Base-by-base conservation (phyloP, 2,329 filamentous ascomycete species). In the Calonectria crousiana region DNA sequence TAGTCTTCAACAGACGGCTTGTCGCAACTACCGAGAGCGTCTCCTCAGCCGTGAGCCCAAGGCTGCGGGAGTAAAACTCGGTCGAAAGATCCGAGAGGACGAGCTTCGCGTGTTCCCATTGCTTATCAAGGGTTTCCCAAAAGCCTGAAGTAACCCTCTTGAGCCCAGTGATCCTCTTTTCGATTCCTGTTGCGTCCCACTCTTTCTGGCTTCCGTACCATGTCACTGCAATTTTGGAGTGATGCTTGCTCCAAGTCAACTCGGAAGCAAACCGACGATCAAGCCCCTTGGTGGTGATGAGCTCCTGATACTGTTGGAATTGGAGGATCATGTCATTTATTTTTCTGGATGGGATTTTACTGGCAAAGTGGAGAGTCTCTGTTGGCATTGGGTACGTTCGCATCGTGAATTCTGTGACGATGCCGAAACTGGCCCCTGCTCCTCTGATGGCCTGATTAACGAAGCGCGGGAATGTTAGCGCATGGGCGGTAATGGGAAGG, bases 401-500 rank as follows among this genome's bases (percentile, higher is more conserved):
- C 53, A 69, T 38, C 11, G 23, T 34, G 56, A 69, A 69, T 38
- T 62, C 56, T 9, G 56, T 69, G n/a, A 69, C 32, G 23, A 69
- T 52, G 44, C 67, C 67, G 16, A 69, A 69, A 16, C 56, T 44
- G 13, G 67, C 67, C 18, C 44, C 67, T 20, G 67, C 67, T 36
- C 56, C 56, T 36, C 67, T 32, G 3, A 69, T 34, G 11, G 67
- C 56, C 67, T 44, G 6, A 26, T 13, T 0, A 32, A 20, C 14
- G 34, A 10, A 41, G 13, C 34, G 4, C 6, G 8, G 16, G 10
- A 51, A 6, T 30, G 23, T 53, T 28, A 53, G 28, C 8, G 52
- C 4, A 16, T n/a, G 13, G 3, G 3, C 30, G 32, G 5, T 2
- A 28, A 18, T 18, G 23, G 6, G 2, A 14, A 41, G 2, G n/a